A percentile compares a stretch with the other conserved stretches of the same genome.
phyloP scores from a whole-genome alignment of 352 stramenopile species.

The Plasmopara viticola region DNA sequence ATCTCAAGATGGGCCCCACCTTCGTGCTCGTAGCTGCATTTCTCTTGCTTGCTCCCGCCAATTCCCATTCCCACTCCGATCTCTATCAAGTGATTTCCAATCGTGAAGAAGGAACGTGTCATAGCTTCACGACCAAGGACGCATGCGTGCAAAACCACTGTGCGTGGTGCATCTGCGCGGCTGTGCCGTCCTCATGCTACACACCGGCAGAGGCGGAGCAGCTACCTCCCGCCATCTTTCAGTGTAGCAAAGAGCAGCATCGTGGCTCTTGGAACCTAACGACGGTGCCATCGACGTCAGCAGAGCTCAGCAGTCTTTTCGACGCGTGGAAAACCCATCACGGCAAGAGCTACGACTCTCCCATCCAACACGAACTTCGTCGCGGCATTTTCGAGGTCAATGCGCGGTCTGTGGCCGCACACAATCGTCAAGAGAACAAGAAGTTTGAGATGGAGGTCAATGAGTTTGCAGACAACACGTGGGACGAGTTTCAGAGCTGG shows the following conservation, averaged over 20 bases:
- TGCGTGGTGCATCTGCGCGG: constrained; percentile 67
- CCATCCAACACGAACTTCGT: constrained; percentile 45
- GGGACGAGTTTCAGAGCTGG: constrained; percentile 68
- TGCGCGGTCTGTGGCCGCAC: constrained; percentile 43
- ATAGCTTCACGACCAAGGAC: constrained; percentile 40
- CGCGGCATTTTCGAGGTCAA: constrained; percentile 56
- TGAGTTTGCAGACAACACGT: constrained; percentile 67
- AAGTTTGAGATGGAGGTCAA: constrained; percentile 73
- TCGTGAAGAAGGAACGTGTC: constrained; percentile 34
- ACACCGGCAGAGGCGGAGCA: constrained; percentile 52
- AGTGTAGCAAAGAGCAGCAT: constrained; percentile 43
- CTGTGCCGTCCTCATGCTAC: constrained; percentile 80
- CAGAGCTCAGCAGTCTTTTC: constrained; percentile 39
- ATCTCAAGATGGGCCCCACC: not conserved
- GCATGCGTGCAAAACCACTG: constrained; percentile 51
- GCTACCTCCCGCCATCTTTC: constrained; percentile 65
- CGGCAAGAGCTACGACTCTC: constrained; percentile 43
- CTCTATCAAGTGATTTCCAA: constrained; percentile 29
- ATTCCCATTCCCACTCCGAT: not conserved
- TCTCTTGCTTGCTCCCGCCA: not conserved
- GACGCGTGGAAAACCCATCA: constrained; percentile 38
- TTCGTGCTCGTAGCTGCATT: not conserved
- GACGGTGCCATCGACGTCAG: constrained; percentile 20
- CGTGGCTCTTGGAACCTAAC: constrained; percentile 32
- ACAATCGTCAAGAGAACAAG: constrained; percentile 44